Evolutionary conservation across 2,329 filamentous ascomycete genomes (phyloP).

Genomic region (Dryadomyces quercus-mongolicae): DNA sequence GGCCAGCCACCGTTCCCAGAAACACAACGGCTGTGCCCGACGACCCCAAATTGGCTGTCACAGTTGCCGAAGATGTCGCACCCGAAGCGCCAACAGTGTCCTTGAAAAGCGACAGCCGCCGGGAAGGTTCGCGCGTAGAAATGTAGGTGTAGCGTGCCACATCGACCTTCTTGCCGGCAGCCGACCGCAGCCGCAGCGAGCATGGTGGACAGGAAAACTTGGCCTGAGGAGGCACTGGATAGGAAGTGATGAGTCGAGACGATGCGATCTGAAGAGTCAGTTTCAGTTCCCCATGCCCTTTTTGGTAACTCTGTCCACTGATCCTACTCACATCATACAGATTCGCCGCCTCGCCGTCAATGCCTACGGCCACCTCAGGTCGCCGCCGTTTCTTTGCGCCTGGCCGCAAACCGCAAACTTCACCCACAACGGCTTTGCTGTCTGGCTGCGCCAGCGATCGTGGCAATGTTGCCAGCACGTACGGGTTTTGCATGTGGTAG

Average conservation of each 20-base stretch:
- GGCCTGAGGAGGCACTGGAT: constrained; percentile 53
- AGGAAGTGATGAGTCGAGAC: constrained; percentile 51
- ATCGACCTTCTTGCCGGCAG: constrained; percentile 27
- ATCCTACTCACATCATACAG: constrained; percentile 46
- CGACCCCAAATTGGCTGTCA: constrained; percentile 25
- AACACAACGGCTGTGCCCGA: constrained; percentile 28
- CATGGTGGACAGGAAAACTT: constrained; percentile 49
- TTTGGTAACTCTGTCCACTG: neutral
- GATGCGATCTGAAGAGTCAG: constrained; percentile 38
- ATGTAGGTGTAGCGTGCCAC: constrained; percentile 45
- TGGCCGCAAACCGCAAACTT: constrained; percentile 45
- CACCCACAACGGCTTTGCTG: constrained; percentile 42
- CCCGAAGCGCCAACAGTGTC: constrained; percentile 40
- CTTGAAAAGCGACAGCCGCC: constrained; percentile 46
- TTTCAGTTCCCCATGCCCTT: neutral
- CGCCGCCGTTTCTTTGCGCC: constrained; percentile 50
- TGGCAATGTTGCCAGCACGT: constrained; percentile 47
- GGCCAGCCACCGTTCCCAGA: constrained; percentile 22
- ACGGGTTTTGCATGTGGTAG: constrained; percentile 53
- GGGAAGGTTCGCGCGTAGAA: constrained; percentile 36
- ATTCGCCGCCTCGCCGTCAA: constrained; percentile 52
- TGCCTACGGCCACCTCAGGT: constrained; percentile 49
- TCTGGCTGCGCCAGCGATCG: constrained; percentile 40
- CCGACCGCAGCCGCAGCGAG: constrained; percentile 41
- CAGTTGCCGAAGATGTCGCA: constrained; percentile 38